phyloP scores from a whole-genome alignment of 83 land plant genomes.

The Larix sibirica region DNA sequence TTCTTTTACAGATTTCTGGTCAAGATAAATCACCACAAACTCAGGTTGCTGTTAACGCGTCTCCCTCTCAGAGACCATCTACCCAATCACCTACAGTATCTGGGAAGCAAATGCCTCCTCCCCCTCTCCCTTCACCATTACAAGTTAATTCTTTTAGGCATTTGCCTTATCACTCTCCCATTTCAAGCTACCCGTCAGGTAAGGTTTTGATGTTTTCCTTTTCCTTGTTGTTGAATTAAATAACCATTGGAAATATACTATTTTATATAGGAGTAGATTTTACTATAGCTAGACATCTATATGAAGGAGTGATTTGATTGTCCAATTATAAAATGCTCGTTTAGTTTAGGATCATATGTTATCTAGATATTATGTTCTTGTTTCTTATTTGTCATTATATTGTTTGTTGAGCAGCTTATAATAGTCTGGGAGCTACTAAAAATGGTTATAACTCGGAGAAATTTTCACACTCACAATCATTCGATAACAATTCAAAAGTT shows the following conservation, averaged over 20 bases:
- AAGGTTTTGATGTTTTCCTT: not conserved
- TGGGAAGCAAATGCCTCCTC: conserved; percentile 11
- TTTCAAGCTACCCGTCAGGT: conserved; percentile 11
- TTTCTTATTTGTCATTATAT: conserved; percentile 6
- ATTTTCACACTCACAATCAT: conserved; percentile 7
- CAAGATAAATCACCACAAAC: conserved; percentile 3
- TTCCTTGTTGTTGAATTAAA: too few species aligned
- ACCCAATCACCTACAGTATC: not conserved
- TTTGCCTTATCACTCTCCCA: not conserved
- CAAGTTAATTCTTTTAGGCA: not conserved
- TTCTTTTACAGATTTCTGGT: not conserved
- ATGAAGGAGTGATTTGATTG: too few species aligned
- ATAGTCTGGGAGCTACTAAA: conserved; percentile 14
- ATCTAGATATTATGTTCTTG: not conserved
- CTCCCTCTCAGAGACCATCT: not conserved
- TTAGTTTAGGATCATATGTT: not conserved
- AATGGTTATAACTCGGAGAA: conserved; percentile 14
- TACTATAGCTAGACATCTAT: too few species aligned
- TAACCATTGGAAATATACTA: too few species aligned
- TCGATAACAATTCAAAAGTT: not conserved
- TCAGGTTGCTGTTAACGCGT: not conserved
- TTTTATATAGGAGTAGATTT: too few species aligned
- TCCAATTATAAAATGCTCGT: not conserved
- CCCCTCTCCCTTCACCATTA: not conserved
- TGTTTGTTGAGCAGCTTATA: conserved; percentile 12